Percentiles rank a stretch among this genome's conserved stretches.
These are phyloP conservation scores for Panus rudis DNA, from an alignment of 768 basidiomycete genomes.

Conservation along the genomic window DNA sequence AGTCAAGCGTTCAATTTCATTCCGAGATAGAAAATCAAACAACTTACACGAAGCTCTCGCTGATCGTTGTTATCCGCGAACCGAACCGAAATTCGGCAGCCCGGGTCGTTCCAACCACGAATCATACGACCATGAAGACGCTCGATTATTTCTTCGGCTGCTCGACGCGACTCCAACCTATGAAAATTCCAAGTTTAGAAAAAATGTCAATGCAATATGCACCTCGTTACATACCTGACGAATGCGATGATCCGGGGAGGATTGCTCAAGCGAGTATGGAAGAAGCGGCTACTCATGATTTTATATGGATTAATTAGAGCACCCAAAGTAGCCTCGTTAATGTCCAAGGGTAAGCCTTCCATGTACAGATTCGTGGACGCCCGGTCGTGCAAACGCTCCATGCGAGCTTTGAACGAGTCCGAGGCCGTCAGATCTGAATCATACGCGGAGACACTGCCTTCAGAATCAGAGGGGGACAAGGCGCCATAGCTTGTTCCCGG, in stretches of 20 bases:
- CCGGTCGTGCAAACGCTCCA: constrained; percentile 66
- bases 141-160: constrained; percentile 74
- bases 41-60: constrained; percentile 62
- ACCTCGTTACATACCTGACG: constrained; percentile 63
- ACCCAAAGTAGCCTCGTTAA: constrained; percentile 61
- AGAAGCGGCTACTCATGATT: constrained; percentile 73
- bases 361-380: constrained; percentile 75
- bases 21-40: constrained; percentile 4
- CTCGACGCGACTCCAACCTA: constrained; percentile 64
- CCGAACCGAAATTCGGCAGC: constrained; percentile 70
- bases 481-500: constrained; percentile 62
- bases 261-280: constrained; percentile 69
- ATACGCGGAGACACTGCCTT: neutral
- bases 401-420: constrained; percentile 63
- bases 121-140: constrained; percentile 76
- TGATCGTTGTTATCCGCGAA: constrained; percentile 78
- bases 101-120: constrained; percentile 69
- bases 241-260: constrained; percentile 79
- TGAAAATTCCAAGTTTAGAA: neutral
- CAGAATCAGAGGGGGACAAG: constrained; percentile 7
- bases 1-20: neutral
- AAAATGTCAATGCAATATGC: constrained; percentile 3
- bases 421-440: too few relatives aligned
- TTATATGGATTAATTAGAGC: constrained; percentile 63
- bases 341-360: constrained; percentile 70